phyloP scores from a whole-genome alignment of 129 eudicot genomes.

The Cynara cardunculus region DNA sequence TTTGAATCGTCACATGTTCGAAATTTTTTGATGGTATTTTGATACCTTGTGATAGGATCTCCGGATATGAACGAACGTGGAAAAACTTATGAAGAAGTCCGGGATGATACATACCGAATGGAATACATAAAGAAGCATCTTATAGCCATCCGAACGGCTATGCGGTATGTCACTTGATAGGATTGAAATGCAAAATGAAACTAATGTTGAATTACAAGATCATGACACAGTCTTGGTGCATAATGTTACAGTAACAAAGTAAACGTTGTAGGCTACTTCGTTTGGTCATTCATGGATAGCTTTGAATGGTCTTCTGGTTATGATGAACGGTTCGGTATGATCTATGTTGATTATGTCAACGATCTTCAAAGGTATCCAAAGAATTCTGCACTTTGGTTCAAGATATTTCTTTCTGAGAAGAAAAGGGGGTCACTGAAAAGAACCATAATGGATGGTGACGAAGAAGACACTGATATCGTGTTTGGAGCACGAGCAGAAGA shows the following conservation, averaged over 20 bases:
- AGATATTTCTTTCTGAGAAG: constrained; percentile 18
- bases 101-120: constrained; percentile 20
- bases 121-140: constrained; percentile 16
- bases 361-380: constrained; percentile 43
- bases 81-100: constrained; percentile 22
- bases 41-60: constrained; percentile 12
- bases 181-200: neutral
- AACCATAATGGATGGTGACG: neutral
- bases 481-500: neutral
- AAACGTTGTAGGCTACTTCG: constrained; percentile 40
- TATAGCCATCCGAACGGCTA: constrained; percentile 21
- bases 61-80: neutral
- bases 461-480: neutral
- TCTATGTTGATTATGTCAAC: constrained; percentile 38
- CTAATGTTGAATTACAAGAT: neutral
- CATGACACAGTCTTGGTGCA: neutral
- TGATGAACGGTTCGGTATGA: constrained; percentile 43
- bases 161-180: neutral
- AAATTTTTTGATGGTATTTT: neutral
- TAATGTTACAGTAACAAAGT: constrained; percentile 19
- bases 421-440: neutral
- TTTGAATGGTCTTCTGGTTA: constrained; percentile 52
- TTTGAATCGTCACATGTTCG: neutral
- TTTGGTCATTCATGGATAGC: constrained; percentile 58
- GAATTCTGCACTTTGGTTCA: constrained; percentile 52